These are phyloP conservation scores for Hippophae gyantsensis DNA, from an alignment of 306 rosid genomes.

Conservation along the genomic window DNA sequence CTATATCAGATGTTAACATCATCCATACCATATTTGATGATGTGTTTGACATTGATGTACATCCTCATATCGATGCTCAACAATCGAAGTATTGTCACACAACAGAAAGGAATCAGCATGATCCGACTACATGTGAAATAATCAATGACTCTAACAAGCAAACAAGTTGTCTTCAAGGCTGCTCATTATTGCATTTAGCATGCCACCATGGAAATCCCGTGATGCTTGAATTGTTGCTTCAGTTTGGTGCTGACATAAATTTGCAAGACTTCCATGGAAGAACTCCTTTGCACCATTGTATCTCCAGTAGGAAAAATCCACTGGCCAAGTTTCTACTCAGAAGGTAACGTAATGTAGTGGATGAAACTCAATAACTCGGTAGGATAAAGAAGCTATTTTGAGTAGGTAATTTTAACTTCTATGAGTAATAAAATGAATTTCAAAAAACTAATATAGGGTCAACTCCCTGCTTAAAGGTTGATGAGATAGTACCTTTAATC, in stretches of 20 bases:
- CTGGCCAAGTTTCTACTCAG: slow-evolving; percentile 77
- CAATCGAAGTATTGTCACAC: slow-evolving; percentile 7
- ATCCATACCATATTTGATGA: slow-evolving; percentile 53
- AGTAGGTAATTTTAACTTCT: too few relatives aligned
- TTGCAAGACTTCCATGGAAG: slow-evolving; percentile 72
- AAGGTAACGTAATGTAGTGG: slow-evolving; percentile 39
- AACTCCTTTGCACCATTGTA: slow-evolving; percentile 91
- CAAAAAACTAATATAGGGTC: too few relatives aligned
- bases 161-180: slow-evolving; percentile 57
- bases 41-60: slow-evolving; percentile 23
- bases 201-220: slow-evolving; percentile 47
- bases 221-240: slow-evolving; percentile 88
- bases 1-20: slow-evolving; percentile 41
- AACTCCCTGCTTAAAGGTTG: too few relatives aligned
- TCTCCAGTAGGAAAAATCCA: slow-evolving; percentile 47
- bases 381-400: too few relatives aligned
- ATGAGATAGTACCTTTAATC: too few relatives aligned
- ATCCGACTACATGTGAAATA: slow-evolving; percentile 46
- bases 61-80: slow-evolving; percentile 32
- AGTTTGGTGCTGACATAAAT: slow-evolving; percentile 80
- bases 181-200: slow-evolving; percentile 82
- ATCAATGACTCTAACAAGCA: slow-evolving; percentile 33
- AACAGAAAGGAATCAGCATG: slow-evolving; percentile 31
- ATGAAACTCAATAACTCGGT: too few relatives aligned
- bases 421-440: too few relatives aligned